phyloP scores from a whole-genome alignment of 495 filamentous ascomycete genomes.

The Aspergillus saccharolyticus region DNA sequence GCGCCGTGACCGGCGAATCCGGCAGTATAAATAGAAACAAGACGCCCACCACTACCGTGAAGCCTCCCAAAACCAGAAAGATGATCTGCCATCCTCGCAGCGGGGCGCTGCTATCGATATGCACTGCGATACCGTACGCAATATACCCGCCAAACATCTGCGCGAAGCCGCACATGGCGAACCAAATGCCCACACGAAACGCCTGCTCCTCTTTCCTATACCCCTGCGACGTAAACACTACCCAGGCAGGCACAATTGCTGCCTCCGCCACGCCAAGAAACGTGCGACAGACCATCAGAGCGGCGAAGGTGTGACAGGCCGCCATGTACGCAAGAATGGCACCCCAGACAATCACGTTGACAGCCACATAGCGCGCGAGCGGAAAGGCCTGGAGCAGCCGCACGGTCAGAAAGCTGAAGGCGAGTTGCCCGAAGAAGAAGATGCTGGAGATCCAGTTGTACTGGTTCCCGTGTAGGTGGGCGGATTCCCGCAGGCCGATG shows the following conservation, averaged over 20 bases:
- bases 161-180: constrained; percentile 47
- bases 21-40: constrained; percentile 32
- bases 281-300: constrained; percentile 41
- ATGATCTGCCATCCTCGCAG: constrained; percentile 41
- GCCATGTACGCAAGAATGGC: constrained; percentile 52
- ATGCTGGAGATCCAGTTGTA: constrained; percentile 42
- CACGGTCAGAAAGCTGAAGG: constrained; percentile 38
- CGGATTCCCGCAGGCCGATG: constrained; percentile 31
- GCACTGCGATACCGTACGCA: constrained; percentile 51
- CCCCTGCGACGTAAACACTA: constrained; percentile 43
- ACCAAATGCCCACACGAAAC: constrained; percentile 47
- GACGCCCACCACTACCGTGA: too few species aligned
- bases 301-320: constrained; percentile 38
- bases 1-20: constrained; percentile 55
- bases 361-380: constrained; percentile 46
- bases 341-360: constrained; percentile 50
- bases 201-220: constrained; percentile 50
- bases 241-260: constrained; percentile 50
- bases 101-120: constrained; percentile 43
- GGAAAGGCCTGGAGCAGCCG: constrained; percentile 44
- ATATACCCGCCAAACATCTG: constrained; percentile 52
- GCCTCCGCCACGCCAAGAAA: constrained; percentile 60
- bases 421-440: constrained; percentile 42
- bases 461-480: constrained; percentile 33
- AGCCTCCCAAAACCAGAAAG: too few species aligned